Conservation (phyloP, 2,329 filamentous ascomycete species). For the Xylaria sp. region DNA sequence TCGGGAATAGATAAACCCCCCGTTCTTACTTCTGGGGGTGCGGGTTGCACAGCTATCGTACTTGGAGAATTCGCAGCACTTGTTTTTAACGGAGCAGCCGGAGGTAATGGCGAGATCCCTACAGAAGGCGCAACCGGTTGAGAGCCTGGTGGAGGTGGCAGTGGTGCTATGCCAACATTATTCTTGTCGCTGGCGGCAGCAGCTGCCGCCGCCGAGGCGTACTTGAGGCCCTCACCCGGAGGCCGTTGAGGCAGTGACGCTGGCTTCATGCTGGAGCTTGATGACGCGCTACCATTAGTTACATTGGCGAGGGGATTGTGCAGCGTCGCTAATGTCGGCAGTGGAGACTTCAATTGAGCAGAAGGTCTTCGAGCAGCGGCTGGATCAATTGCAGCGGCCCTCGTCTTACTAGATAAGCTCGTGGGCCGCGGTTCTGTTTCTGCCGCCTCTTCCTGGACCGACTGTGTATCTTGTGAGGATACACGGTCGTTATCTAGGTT, state of each 20-base stretch:
- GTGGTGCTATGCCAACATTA: constrained; percentile 90
- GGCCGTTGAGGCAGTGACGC: constrained; percentile 85
- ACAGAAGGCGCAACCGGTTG: constrained; percentile 51
- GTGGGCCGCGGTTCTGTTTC: constrained; percentile 66
- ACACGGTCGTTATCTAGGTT: constrained; percentile 82
- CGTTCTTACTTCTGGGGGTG: constrained; percentile 47
- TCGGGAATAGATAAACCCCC: constrained; percentile 44
- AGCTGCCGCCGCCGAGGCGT: constrained; percentile 93
- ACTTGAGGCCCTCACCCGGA: constrained; percentile 91
- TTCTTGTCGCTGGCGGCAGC: constrained; percentile 89
- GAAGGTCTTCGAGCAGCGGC: constrained; percentile 77
- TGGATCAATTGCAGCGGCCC: constrained; percentile 67
- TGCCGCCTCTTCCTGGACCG: constrained; percentile 82
- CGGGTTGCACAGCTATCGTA: constrained; percentile 60
- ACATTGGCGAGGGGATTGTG: constrained; percentile 76
- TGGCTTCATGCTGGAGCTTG: constrained; percentile 84
- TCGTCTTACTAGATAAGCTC: constrained; percentile 63
- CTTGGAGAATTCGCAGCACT: constrained; percentile 68
- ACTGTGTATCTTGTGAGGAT: constrained; percentile 96
- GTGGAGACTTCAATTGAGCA: constrained; percentile 89
- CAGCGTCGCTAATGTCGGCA: constrained; percentile 91
- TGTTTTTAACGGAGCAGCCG: constrained; percentile 62
- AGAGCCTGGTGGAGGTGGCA: constrained; percentile 86
- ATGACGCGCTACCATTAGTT: constrained; percentile 62
- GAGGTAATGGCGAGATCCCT: constrained; percentile 61